phyloP scores from a whole-genome alignment of 257 asterid species.

The Nicotiana knightiana region DNA sequence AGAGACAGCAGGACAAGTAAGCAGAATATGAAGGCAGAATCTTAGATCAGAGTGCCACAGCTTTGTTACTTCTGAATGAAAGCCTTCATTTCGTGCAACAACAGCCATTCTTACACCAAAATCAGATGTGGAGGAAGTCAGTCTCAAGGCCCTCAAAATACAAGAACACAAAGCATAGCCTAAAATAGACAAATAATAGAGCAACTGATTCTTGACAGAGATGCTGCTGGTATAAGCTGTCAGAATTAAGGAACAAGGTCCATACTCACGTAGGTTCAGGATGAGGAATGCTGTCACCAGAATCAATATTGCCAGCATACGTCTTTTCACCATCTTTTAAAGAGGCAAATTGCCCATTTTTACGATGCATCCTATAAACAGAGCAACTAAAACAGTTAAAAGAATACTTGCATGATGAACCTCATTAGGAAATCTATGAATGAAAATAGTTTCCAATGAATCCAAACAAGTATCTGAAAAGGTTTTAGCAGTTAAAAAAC shows the following conservation, averaged over 20 bases:
- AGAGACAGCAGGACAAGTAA: background rate
- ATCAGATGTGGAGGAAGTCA: background rate
- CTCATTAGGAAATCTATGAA: background rate
- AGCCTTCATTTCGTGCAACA: background rate
- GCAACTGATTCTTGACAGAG: background rate
- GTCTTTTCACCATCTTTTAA: constrained; percentile 21
- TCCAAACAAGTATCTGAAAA: background rate
- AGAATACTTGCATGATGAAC: background rate
- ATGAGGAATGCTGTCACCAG: constrained; percentile 23
- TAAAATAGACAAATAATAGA: background rate
- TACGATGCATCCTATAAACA: constrained; percentile 40
- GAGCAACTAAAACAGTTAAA: constrained; percentile 8
- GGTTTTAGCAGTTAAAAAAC: background rate
- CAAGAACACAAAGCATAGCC: background rate
- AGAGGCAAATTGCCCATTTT: constrained; percentile 51
- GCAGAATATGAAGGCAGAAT: background rate
- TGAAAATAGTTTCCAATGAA: background rate
- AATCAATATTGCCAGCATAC: constrained; percentile 23
- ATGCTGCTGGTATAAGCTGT: background rate
- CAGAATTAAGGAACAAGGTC: constrained; percentile 12
- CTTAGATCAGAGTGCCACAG: background rate
- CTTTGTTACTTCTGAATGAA: background rate
- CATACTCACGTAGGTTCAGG: constrained; percentile 34
- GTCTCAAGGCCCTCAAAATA: constrained; percentile 2
- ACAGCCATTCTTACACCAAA: background rate